Evolutionary conservation across 192 early-diverging fungal genomes (phyloP).

Genomic region (Haplosporangium gracile): DNA sequence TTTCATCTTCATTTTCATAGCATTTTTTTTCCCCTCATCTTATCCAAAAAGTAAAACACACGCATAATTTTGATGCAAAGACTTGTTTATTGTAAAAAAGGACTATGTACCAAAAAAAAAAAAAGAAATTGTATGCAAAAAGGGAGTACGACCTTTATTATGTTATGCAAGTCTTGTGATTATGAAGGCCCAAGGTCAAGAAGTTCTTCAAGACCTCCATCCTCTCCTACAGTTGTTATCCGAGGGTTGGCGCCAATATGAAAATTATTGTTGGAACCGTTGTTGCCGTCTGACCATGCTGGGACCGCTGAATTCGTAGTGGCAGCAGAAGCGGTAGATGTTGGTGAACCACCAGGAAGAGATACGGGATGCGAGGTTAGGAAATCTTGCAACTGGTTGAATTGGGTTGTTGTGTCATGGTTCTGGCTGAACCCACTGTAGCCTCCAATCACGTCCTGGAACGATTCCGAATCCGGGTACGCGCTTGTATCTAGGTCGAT

Average conservation of each 20-base stretch:
- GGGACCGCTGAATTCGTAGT: background rate
- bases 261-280: background rate
- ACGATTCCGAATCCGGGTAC: background rate
- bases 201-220: slow-evolving; percentile 35
- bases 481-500: background rate
- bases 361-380: background rate
- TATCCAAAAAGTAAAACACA: background rate
- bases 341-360: background rate
- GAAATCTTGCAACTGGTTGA: background rate
- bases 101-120: background rate
- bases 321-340: background rate
- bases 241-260: slow-evolving; percentile 28
- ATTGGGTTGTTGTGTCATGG: background rate
- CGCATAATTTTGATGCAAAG: background rate
- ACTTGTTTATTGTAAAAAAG: background rate
- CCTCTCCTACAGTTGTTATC: slow-evolving; percentile 35
- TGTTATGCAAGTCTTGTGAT: background rate
- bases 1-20: background rate
- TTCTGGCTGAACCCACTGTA: background rate
- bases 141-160: too few species aligned
- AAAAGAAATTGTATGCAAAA: background rate
- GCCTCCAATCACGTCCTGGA: background rate
- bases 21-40: background rate
- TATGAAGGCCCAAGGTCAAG: slow-evolving; percentile 26
- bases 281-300: background rate